A percentile compares a stretch with the other conserved stretches of the same genome.
Conservation (phyloP, 1,284 basidiomycete species). For the Trametes pubescens region DNA sequence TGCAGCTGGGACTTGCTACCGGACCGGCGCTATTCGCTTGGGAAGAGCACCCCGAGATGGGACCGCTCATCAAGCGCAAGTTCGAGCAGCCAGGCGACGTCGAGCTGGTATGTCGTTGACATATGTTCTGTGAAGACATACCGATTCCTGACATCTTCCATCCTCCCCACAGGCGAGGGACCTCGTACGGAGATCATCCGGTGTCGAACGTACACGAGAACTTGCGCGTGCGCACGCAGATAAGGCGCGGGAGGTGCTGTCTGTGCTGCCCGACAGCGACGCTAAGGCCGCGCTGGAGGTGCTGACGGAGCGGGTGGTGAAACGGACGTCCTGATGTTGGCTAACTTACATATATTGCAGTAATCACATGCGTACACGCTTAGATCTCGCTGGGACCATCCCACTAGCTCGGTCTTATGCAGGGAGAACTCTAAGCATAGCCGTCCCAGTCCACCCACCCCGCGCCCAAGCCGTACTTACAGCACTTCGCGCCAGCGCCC, state of each 20-base stretch:
- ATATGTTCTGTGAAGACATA: conserved; percentile 7
- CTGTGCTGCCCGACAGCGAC: conserved; percentile 83
- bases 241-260: conserved; percentile 78
- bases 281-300: conserved; percentile 77
- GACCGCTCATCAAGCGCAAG: conserved; percentile 85
- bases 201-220: conserved; percentile 80
- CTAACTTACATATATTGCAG: conserved; percentile 27
- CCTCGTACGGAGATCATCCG: conserved; percentile 78
- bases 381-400: conserved; percentile 22
- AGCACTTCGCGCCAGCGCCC: not conserved
- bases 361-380: conserved; percentile 33
- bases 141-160: conserved; percentile 14
- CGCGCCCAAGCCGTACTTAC: not conserved
- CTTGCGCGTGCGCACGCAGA: conserved; percentile 84
- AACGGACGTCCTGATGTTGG: conserved; percentile 56
- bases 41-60: conserved; percentile 87
- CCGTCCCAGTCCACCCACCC: not conserved
- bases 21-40: conserved; percentile 96
- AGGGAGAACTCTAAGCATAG: conserved; percentile 16
- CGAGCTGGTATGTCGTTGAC: conserved; percentile 66
- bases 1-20: conserved; percentile 89
- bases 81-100: conserved; percentile 88
- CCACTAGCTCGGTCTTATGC: conserved; percentile 6
- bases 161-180: conserved; percentile 68
- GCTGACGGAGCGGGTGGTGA: conserved; percentile 70